phyloP scores from a whole-genome alignment of 306 rosid species.

The Dryas alaskensis region DNA sequence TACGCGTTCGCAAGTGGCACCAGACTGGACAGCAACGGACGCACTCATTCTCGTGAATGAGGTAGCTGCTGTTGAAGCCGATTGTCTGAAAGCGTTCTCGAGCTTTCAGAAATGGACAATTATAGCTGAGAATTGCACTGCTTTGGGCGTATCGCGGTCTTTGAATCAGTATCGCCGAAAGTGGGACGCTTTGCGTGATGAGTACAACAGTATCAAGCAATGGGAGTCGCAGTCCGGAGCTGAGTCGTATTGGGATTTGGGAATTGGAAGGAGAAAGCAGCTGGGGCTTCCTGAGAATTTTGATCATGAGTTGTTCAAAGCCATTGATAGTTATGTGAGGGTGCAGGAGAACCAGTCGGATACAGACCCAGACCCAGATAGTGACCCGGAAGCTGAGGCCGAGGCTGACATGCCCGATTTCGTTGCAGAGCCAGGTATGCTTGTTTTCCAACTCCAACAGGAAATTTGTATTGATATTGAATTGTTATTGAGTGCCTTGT shows the following conservation, averaged over 20 bases:
- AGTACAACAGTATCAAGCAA: constrained; percentile 22
- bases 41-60: constrained; percentile 66
- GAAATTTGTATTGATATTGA: neutral
- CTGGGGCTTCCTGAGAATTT: constrained; percentile 49
- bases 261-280: constrained; percentile 28
- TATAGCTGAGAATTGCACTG: constrained; percentile 53
- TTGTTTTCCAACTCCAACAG: neutral
- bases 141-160: constrained; percentile 49
- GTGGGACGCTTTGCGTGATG: constrained; percentile 52
- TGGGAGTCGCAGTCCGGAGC: constrained; percentile 26
- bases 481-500: too few species aligned
- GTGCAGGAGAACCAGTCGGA: constrained; percentile 43
- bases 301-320: constrained; percentile 52
- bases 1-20: constrained; percentile 67
- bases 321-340: constrained; percentile 35
- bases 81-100: constrained; percentile 46
- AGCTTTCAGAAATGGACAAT: constrained; percentile 59
- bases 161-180: constrained; percentile 62
- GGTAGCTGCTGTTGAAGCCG: constrained; percentile 71
- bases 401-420: constrained; percentile 39
- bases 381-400: constrained; percentile 47
- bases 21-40: constrained; percentile 59
- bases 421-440: constrained; percentile 52
- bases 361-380: constrained; percentile 45
- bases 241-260: constrained; percentile 36